Percentiles rank a stretch among this genome's conserved stretches.
Evolutionary conservation across 208 protist species (phyloP).

Genomic region (Leishmania aethiopica): DNA sequence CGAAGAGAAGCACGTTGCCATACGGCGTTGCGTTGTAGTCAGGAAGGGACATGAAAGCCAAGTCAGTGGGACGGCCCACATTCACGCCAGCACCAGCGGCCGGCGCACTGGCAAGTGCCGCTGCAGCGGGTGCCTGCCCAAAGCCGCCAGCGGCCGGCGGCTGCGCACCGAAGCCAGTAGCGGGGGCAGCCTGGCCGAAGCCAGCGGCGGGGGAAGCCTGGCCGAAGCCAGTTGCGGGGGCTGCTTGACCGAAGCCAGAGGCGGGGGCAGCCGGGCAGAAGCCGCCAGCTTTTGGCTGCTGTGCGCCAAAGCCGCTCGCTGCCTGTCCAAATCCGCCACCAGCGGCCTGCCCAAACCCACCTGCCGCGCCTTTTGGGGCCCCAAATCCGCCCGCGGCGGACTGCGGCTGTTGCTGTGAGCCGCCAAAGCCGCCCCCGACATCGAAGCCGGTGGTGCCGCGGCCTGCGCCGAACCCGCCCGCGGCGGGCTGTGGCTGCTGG

Average conservation of each 20-base stretch:
- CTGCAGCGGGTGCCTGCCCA: slow-evolving; percentile 24
- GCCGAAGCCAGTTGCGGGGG: background rate
- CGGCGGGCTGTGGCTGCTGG: background rate
- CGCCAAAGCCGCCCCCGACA: background rate
- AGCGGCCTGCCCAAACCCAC: slow-evolving; percentile 22
- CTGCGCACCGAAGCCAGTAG: slow-evolving; percentile 8
- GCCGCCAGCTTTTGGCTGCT: slow-evolving; percentile 24
- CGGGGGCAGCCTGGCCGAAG: slow-evolving; percentile 46
- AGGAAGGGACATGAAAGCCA: slow-evolving; percentile 73
- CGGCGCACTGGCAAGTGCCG: background rate
- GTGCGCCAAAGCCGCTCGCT: slow-evolving; percentile 21
- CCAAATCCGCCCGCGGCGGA: slow-evolving; percentile 33
- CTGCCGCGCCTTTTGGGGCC: slow-evolving; percentile 4
- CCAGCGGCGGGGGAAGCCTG: slow-evolving; percentile 9
- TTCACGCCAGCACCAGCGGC: slow-evolving; percentile 14
- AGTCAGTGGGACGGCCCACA: slow-evolving; percentile 36
- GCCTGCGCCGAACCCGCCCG: slow-evolving; percentile 9
- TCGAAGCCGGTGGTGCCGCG: slow-evolving; percentile 4
- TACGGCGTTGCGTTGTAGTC: slow-evolving; percentile 81
- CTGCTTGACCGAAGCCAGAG: slow-evolving; percentile 8
- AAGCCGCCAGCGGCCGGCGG: slow-evolving; percentile 17
- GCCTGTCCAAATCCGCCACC: slow-evolving; percentile 38
- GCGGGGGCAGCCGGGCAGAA: slow-evolving; percentile 44
- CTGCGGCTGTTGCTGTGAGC: slow-evolving; percentile 1
- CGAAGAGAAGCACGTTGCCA: slow-evolving; percentile 79